Percentiles rank a stretch among this genome's conserved stretches.
These are phyloP conservation scores for Anisodus tanguticus DNA, from an alignment of 257 asterid genomes.

Conservation along the genomic window DNA sequence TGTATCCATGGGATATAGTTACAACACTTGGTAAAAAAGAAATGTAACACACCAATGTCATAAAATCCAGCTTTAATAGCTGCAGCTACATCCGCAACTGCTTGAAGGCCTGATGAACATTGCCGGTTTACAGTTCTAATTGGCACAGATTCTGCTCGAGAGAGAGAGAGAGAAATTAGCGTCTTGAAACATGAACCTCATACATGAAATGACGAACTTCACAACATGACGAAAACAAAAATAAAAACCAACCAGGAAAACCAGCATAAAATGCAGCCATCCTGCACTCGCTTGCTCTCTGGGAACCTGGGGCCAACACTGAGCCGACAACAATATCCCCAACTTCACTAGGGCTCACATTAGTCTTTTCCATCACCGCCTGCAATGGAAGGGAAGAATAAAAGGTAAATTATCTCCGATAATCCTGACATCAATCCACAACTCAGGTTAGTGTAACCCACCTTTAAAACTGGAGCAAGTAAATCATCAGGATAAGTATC, in stretches of 20 bases:
- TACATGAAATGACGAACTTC: background rate
- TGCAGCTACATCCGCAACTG: slow-evolving; percentile 99
- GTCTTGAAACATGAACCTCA: slow-evolving; percentile 19
- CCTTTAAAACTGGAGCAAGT: slow-evolving; percentile 92
- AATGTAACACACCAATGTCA: slow-evolving; percentile 68
- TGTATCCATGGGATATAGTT: background rate
- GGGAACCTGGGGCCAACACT: slow-evolving; percentile 95
- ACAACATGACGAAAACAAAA: background rate
- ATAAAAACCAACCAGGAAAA: slow-evolving; percentile 72
- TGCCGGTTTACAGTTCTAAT: slow-evolving; percentile 98
- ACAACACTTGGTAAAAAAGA: background rate
- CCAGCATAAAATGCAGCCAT: slow-evolving; percentile 99
- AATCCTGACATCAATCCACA: background rate
- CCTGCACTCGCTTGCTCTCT: slow-evolving; percentile 98
- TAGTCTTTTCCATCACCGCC: slow-evolving; percentile 85
- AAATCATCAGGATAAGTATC: slow-evolving; percentile 96
- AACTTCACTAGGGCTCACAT: slow-evolving; percentile 82
- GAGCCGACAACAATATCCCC: slow-evolving; percentile 98
- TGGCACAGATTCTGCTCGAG: slow-evolving; percentile 84
- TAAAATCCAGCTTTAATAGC: slow-evolving; percentile 98
- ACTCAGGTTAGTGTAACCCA: slow-evolving; percentile 35
- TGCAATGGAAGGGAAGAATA: slow-evolving; percentile 27
- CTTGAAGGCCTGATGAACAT: slow-evolving; percentile 99
- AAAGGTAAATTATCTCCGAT: background rate
- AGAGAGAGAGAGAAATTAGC: background rate